phyloP scores from a whole-genome alignment of 352 stramenopile species.

The Phytopythium ostracodes region DNA sequence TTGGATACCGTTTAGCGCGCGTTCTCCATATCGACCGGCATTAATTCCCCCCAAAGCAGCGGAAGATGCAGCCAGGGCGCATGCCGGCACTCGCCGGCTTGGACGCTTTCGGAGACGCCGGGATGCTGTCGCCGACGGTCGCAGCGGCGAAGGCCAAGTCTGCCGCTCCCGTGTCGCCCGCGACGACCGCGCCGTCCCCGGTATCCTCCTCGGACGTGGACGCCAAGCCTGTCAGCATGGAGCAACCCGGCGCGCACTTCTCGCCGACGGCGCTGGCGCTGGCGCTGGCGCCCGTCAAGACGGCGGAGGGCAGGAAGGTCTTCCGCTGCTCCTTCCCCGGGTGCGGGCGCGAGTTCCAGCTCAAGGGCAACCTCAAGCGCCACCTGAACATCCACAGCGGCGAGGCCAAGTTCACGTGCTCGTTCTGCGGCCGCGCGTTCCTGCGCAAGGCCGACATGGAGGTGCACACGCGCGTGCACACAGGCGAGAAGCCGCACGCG shows the following conservation, averaged over 20 bases:
- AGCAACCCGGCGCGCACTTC: not conserved
- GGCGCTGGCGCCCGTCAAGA: not conserved
- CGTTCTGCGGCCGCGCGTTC: conserved; percentile 56
- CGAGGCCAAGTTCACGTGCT: conserved; percentile 56
- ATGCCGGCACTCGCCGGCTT: not conserved
- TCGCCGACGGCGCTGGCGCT: conserved; percentile 2
- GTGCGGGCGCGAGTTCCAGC: conserved; percentile 50
- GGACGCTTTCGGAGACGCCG: not conserved
- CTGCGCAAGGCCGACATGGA: conserved; percentile 74
- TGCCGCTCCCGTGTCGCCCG: not conserved
- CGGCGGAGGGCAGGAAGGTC: conserved; percentile 4
- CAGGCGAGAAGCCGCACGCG: conserved; percentile 68
- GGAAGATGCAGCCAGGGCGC: not conserved
- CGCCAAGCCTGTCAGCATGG: not conserved
- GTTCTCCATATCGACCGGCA: not conserved
- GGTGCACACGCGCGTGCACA: conserved; percentile 71
- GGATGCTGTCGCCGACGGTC: conserved; percentile 1
- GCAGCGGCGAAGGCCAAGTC: conserved; percentile 1
- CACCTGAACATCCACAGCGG: conserved; percentile 59
- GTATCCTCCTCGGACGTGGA: not conserved
- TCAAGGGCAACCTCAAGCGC: conserved; percentile 65
- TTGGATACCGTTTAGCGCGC: not conserved
- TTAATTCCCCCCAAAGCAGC: not conserved
- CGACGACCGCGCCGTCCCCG: not conserved
- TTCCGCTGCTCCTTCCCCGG: conserved; percentile 50